Evolutionary conservation across 192 early-diverging fungal species (phyloP).

Genomic region (Umbelopsis sp.): DNA sequence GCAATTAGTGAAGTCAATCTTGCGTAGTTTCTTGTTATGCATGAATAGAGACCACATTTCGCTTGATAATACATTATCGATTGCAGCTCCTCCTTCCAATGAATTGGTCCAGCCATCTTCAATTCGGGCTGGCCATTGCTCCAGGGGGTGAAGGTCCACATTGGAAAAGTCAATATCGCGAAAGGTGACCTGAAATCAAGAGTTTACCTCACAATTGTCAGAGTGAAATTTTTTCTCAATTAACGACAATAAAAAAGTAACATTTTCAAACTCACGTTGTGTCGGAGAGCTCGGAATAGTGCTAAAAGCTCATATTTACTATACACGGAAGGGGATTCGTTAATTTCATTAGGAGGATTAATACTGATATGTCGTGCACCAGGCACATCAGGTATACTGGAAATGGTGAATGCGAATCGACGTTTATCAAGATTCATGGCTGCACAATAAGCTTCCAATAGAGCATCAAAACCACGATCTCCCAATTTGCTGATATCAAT

Average conservation of each 20-base stretch:
- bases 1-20: constrained; percentile 26
- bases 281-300: constrained; percentile 12
- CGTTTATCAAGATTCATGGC: constrained; percentile 24
- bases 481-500: not conserved
- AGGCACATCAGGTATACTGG: constrained; percentile 9
- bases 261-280: constrained; percentile 17
- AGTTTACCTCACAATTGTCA: not conserved
- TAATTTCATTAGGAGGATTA: not conserved
- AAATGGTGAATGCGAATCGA: constrained; percentile 9
- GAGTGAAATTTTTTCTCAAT: not conserved
- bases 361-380: constrained; percentile 11
- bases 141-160: constrained; percentile 17
- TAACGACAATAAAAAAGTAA: not conserved
- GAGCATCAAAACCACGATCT: constrained; percentile 24
- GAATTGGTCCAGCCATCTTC: constrained; percentile 26
- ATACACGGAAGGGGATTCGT: constrained; percentile 4
- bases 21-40: constrained; percentile 27
- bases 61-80: constrained; percentile 17
- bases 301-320: constrained; percentile 26
- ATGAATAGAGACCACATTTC: constrained; percentile 21
- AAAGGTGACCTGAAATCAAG: constrained; percentile 6
- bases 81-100: not conserved
- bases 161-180: constrained; percentile 24
- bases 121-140: constrained; percentile 10
- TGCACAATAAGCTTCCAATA: constrained; percentile 22